Base-by-base conservation (phyloP, 441 rosid species). In the Euphorbia celastroides region DNA sequence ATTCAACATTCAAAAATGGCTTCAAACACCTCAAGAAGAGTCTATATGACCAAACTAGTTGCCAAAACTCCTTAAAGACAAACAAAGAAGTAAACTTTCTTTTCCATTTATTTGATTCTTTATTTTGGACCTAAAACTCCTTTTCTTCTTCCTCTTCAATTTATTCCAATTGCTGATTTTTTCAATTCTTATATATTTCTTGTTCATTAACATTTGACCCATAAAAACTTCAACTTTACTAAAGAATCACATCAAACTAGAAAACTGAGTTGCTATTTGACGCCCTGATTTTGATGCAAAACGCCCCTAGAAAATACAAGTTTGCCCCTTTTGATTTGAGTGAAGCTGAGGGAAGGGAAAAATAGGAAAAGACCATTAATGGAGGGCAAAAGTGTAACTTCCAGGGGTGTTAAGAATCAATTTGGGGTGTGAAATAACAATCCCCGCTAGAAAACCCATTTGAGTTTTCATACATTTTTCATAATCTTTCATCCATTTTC, bases 41-140 rank as follows among this genome's bases (percentile, higher is more conserved):
- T 68, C 71, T 59, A 68, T 50, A 68, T 48, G 25, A 26, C 58
- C 2, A 48, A 30, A 12, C 11, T 13, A 17, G 7, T 22, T 3
- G 19, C 4, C 3, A 0, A 3, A 8, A 27, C 56, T 0, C 58
- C 58, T 13, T 26, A 8, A 57, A 41, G 32, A 57, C 55, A 22
- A 27, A 16, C 60, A 42, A 46, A 48, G 27, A 34, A 14, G 41
- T 3, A 9, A 26, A 32, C 50, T 16, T 38, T 36, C 25, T 16
- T 20, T 46, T 23, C 65, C 27, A 56, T 31, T 34, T 65, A 22
- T 28, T 57, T 27, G 9, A 16, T 38, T 63, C 13, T 7, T 41
- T n/a, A 30, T n/a, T 31, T 22, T 28, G 22, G 80, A 75, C 83
- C 74, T 17, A 25, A 72, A 41, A 2, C 74, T 61, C 66, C 77